A percentile compares a stretch with the other conserved stretches of the same genome.
Conservation (phyloP, 2,329 filamentous ascomycete genomes). For the Xylaria arbuscula region DNA sequence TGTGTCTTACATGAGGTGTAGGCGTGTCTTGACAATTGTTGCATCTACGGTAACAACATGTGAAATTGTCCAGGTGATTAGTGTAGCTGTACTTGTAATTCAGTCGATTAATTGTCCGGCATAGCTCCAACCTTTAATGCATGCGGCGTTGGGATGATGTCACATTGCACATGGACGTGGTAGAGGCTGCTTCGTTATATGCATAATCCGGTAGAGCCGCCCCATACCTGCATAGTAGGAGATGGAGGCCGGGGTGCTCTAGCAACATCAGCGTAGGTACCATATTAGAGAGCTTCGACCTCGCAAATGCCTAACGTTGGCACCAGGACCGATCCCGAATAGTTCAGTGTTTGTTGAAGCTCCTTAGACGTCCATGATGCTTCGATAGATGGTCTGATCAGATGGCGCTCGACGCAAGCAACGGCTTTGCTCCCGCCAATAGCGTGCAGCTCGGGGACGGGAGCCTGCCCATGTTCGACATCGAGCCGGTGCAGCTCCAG, state of each 20-base stretch:
- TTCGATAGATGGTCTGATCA: conserved; percentile 37
- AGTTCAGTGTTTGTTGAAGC: conserved; percentile 36
- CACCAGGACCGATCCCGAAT: conserved; percentile 7
- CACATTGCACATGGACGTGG: neutral
- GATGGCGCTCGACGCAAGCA: conserved; percentile 78
- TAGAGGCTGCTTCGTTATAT: conserved; percentile 23
- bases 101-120: too few species aligned
- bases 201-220: conserved; percentile 9
- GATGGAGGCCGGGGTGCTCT: too few species aligned
- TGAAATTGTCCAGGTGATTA: too few species aligned
- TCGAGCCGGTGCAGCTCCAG: conserved; percentile 90
- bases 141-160: conserved; percentile 7
- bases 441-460: conserved; percentile 68
- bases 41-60: too few species aligned
- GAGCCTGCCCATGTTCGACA: conserved; percentile 89
- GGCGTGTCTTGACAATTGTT: too few species aligned
- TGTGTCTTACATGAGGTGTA: too few species aligned
- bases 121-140: too few species aligned
- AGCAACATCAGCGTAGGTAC: too few species aligned
- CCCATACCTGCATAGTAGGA: too few species aligned
- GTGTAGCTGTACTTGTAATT: too few species aligned
- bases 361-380: conserved; percentile 40
- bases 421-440: conserved; percentile 76
- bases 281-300: too few species aligned
- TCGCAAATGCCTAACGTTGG: neutral